Evolutionary conservation across 352 stramenopile genomes (phyloP), one percentile per base, ranked within the genome.

Genomic region (Phytophthora sp.): DNA sequence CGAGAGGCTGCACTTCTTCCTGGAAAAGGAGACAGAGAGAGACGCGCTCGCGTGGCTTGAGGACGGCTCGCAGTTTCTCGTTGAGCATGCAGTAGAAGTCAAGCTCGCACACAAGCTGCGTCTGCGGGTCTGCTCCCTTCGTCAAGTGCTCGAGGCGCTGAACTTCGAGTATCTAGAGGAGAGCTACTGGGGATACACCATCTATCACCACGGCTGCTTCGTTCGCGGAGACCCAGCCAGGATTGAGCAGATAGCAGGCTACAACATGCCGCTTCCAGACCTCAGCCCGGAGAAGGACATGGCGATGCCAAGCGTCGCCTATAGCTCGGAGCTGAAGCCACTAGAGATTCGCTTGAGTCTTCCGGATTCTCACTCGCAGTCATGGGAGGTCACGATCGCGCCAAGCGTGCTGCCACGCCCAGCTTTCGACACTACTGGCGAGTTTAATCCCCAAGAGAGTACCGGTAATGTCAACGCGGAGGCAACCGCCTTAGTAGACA

Each of bases 261-360:
- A 29, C 6, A 13, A 44, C 7, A 41, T n/a, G n/a, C n/a, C n/a
- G n/a, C n/a, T n/a, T n/a, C n/a, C n/a, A n/a, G n/a, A 39, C 16
- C 21, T 35, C 12, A 47, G 44, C 20, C 42, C 15, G 24, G 63
- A 61, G 18, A 52, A 33, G 16, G 49, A 61, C 33, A 33, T 75
- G 35, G 21, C 21, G 5, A 76, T 79, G 76, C 73, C 76, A 5
- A 68, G 44, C 24, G 52, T 82, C 23, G 64, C 71, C 2, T 84
- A 80, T 52, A 78, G 46, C 56, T 50, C 76, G 9, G 59, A 63
- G 9, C 58, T 90, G 11, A 80, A 79, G 15, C 82, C 82, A 11
- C 53, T 90, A 15, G 82, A 90, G 53, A 67, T 90, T 23, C 76
- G 76, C 3, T 15, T 90, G 12, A 84, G 68, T 60, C 69, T 83